Percentiles rank a stretch among this genome's conserved stretches.
phyloP scores from a whole-genome alignment of 176 grass and related monocot genomes.

The Triticum timopheevii region DNA sequence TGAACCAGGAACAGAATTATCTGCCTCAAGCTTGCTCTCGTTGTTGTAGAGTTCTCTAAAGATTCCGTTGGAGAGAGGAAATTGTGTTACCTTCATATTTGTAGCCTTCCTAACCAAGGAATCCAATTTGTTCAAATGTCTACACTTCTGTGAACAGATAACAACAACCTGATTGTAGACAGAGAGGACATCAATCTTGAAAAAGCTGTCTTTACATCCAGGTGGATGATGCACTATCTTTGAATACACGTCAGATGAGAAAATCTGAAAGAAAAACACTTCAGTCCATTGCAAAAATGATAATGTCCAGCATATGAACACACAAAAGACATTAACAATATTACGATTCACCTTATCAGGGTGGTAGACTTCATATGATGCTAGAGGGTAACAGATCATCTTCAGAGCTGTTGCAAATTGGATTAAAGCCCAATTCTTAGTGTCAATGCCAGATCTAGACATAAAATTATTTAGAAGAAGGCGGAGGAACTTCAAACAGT shows the following conservation, averaged over 20 bases:
- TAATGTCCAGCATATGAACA: not conserved
- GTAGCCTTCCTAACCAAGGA: not conserved
- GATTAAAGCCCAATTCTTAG: not conserved
- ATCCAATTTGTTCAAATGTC: not conserved
- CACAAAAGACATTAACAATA: not conserved
- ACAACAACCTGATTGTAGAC: not conserved
- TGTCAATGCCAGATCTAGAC: not conserved
- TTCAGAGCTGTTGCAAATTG: not conserved
- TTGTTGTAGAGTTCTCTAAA: not conserved
- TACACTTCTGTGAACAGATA: not conserved
- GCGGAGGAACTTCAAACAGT: not conserved
- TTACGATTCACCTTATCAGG: not conserved
- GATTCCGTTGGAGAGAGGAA: not conserved
- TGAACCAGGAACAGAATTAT: constrained; percentile 22
- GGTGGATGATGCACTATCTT: not conserved
- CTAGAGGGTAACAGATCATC: not conserved
- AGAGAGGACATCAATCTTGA: not conserved
- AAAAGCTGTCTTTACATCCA: not conserved
- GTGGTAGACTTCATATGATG: not conserved
- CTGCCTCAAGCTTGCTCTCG: not conserved
- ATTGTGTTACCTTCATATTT: too few species aligned
- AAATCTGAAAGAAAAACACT: constrained; percentile 6
- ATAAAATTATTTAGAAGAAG: not conserved
- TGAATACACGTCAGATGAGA: not conserved
- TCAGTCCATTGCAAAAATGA: not conserved